phyloP scores from a whole-genome alignment of 306 rosid genomes.

The Prunus mongolica region DNA sequence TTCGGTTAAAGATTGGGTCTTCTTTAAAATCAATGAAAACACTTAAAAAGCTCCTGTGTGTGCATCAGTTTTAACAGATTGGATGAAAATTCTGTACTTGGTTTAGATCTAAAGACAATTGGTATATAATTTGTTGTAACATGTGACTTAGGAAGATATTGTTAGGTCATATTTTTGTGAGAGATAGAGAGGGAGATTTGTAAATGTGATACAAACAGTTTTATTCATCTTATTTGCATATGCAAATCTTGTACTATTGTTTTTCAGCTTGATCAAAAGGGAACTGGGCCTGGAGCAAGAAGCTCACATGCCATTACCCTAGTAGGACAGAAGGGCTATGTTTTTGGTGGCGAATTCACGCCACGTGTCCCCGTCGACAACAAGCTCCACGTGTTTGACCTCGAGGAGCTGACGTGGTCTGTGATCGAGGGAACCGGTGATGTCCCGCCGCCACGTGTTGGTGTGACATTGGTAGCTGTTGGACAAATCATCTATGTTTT shows the following conservation, averaged over 20 bases:
- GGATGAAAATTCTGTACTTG: not conserved
- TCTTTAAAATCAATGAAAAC: not conserved
- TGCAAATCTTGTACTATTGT: not conserved
- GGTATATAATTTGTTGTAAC: not conserved
- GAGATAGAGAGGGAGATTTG: not conserved
- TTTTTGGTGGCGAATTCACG: slow-evolving; percentile 75
- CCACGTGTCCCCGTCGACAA: slow-evolving; percentile 92
- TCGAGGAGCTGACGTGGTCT: slow-evolving; percentile 57
- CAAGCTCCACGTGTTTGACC: slow-evolving; percentile 59
- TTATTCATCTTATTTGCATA: not conserved
- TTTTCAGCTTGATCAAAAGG: slow-evolving; percentile 62
- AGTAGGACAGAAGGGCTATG: slow-evolving; percentile 70
- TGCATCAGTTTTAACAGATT: not conserved
- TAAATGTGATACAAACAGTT: not conserved
- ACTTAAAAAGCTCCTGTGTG: not conserved
- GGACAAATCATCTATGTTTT: slow-evolving; percentile 69
- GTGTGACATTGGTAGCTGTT: slow-evolving; percentile 66
- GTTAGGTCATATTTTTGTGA: not conserved
- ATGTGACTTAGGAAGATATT: not conserved
- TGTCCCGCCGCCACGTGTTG: slow-evolving; percentile 77
- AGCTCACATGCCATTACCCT: slow-evolving; percentile 84
- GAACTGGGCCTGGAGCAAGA: slow-evolving; percentile 71
- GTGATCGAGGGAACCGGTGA: slow-evolving; percentile 49
- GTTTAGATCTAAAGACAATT: not conserved
- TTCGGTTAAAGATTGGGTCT: not conserved